Evolutionary conservation across 2,329 filamentous ascomycete species (phyloP), one percentile per base, ranked within the genome.

Genomic region (Ceratocystis ficicola): DNA sequence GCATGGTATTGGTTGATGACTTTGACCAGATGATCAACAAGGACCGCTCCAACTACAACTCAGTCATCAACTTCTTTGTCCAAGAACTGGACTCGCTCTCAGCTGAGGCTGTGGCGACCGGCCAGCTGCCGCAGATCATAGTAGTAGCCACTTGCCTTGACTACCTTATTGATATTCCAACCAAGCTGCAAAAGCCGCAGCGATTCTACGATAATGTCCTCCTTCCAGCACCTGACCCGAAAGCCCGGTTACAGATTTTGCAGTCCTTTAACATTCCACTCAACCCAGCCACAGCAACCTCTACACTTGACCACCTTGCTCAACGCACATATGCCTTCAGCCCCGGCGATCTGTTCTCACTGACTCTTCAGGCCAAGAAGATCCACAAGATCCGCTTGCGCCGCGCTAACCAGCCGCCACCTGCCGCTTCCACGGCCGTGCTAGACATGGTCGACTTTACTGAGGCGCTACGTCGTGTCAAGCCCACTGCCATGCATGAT

Each of bases 321-420:
- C 83, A 88, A 68, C 83, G 85, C 66, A 95, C 92, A 0, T 91
- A 96, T 72, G 93, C 92, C 3, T 96, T 90, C 74, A 95, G 90
- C 41, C 88, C 88, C 3, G 81, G 83, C 1, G 92, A 96, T 73
- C 78, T 96, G 1, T 77, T 79, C n/a, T 81, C 80, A 15, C 78
- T 96, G 0, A 78, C 88, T 3, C 50, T 68, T 3, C 73, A 72
- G 28, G 72, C 75, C 0, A 73, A 71, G 67, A 64, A 69, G 41
- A 72, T 74, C 2, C 62, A 70, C 62, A 68, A 68, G 28, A 77
- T 71, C 71, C 67, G 75, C 71, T 25, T 65, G 3, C 65, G 66
- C 32, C 66, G 72, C 28, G 67, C 70, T 71, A 15, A 72, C 69
- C 4, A 67, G 63, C 63, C 70, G 73, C 17, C 66, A 3, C 36